phyloP scores from a whole-genome alignment of 371 early-diverging fungal species.

The Mortierella sp. region DNA sequence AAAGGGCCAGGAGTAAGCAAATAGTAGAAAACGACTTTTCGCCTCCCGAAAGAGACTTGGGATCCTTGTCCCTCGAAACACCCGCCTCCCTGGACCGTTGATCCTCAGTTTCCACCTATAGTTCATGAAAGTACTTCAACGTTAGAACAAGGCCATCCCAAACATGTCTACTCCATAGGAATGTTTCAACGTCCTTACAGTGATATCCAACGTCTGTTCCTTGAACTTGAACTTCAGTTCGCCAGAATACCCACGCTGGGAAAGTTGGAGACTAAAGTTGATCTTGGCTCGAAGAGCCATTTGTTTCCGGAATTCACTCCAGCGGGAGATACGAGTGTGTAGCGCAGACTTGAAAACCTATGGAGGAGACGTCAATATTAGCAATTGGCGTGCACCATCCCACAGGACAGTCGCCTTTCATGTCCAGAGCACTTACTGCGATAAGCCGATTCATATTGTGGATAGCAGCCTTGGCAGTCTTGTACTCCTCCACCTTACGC shows the following conservation, averaged over 20 bases:
- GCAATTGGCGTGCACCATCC: background rate
- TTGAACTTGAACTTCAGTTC: slow-evolving; percentile 85
- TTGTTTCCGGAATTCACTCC: slow-evolving; percentile 73
- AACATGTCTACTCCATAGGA: background rate
- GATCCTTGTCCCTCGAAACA: slow-evolving; percentile 77
- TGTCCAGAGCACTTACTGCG: slow-evolving; percentile 45
- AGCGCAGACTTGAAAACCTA: slow-evolving; percentile 67
- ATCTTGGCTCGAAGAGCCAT: slow-evolving; percentile 78
- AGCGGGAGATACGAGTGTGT: slow-evolving; percentile 67
- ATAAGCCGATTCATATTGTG: slow-evolving; percentile 60
- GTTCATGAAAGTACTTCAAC: background rate
- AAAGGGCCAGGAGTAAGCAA: slow-evolving; percentile 95
- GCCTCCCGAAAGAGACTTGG: slow-evolving; percentile 96
- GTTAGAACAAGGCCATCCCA: background rate
- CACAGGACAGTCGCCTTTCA: background rate
- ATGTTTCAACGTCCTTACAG: slow-evolving; percentile 57
- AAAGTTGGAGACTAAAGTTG: slow-evolving; percentile 79
- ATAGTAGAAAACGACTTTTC: slow-evolving; percentile 99
- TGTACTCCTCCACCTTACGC: slow-evolving; percentile 60
- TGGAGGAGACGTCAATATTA: background rate
- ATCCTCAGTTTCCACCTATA: slow-evolving; percentile 57
- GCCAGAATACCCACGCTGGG: slow-evolving; percentile 91
- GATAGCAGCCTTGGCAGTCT: slow-evolving; percentile 68
- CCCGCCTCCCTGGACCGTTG: slow-evolving; percentile 29
- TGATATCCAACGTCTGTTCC: slow-evolving; percentile 72